Evolutionary conservation across 176 grass and related monocot species (phyloP), one percentile per base, ranked within the genome.

Genomic region (Oryza glaberrima): DNA sequence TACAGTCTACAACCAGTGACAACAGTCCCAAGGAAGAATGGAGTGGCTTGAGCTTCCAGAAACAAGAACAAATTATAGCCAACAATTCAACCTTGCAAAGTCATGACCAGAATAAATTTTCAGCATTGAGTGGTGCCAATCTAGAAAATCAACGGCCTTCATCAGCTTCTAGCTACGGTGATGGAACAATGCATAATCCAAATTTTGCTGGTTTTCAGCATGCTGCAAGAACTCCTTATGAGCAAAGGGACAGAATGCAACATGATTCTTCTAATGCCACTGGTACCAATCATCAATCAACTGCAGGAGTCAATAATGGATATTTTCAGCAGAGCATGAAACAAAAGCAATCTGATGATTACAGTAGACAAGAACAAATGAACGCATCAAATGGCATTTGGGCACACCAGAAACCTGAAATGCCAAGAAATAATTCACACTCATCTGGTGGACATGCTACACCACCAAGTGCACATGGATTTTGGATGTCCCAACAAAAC

Each of bases 1-100:
- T 98, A 69, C 91, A 98, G 79, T 88, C 83, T 81, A 92, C 93
- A 48, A 90, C 85, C 79, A 98, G 91, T 87, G 90, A 95, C 19
- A 90, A 90, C 77, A 90, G 75, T 78, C 80, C 89, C 26, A 92
- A 98, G 76, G 96, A 95, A 88, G 89, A 92, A 82, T 94, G 93
- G 93, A 89, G 83, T 80, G 96, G 93, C 52, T 75, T 95, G 68
- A 89, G 73, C 79, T 84, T 89, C 69, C 93, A 95, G 34, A 98
- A 92, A 90, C 65, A 56, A n/a, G 88, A 94, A 65, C 87, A 90
- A 48, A 26, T 86, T 72, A 70, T 74, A 69, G 64, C 65, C 30
- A 92, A 78, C 16, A 81, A 81, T 82, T 83, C 75, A 74, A 49
- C 23, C 78, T 51, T 73, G 80, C 67, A 86, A 81, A 77, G 70